Evolutionary conservation across 768 basidiomycete species (phyloP).

Genomic region (Lactarius tabidus): DNA sequence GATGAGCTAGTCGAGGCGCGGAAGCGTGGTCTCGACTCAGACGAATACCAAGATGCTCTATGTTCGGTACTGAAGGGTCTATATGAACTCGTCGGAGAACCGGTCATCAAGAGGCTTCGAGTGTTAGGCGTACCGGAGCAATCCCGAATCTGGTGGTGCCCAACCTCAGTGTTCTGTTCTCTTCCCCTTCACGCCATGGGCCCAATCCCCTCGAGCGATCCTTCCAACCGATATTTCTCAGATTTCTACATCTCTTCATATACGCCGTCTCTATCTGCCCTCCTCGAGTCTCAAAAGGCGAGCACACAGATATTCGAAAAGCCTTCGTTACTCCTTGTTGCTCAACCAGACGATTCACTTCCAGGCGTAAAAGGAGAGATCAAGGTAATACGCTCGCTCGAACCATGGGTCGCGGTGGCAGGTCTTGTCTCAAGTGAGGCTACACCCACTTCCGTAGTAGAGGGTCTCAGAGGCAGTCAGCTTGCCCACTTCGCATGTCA

Average conservation of each 20-base stretch:
- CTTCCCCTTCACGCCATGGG: slow-evolving; percentile 15
- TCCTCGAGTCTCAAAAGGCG: slow-evolving; percentile 1
- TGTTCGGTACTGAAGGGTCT: not conserved
- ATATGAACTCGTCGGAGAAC: not conserved
- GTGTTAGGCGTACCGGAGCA: not conserved
- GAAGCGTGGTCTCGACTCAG: not conserved
- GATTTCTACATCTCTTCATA: slow-evolving; percentile 9
- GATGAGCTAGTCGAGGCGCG: not conserved
- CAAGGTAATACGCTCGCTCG: not conserved
- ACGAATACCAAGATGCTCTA: not conserved
- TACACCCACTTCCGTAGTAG: not conserved
- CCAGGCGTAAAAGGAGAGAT: not conserved
- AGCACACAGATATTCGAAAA: not conserved
- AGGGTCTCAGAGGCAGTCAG: not conserved
- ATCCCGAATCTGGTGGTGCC: slow-evolving; percentile 6
- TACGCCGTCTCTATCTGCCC: slow-evolving; percentile 1
- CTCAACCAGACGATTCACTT: not conserved
- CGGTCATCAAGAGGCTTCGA: not conserved
- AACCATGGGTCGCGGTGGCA: not conserved
- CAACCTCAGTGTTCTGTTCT: slow-evolving; percentile 1
- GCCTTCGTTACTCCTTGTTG: slow-evolving; percentile 7
- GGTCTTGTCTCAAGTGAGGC: not conserved
- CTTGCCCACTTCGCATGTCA: not conserved
- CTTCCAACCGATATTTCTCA: not conserved
- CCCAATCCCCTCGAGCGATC: not conserved